These are phyloP conservation scores for Colletotrichum sublineola DNA, from an alignment of 2,329 filamentous ascomycete genomes.

Conservation along the genomic window DNA sequence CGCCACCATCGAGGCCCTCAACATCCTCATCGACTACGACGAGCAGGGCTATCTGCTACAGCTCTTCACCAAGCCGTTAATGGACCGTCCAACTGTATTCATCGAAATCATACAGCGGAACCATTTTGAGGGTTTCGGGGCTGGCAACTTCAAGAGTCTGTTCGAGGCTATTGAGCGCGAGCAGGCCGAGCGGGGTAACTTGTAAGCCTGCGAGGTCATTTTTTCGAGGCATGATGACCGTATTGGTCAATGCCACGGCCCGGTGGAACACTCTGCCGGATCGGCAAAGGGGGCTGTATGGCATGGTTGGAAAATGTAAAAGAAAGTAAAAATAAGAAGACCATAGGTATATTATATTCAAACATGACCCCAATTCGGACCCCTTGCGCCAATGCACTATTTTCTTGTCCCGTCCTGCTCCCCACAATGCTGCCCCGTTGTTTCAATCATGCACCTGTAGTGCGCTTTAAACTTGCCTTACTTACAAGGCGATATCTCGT, in stretches of 20 bases:
- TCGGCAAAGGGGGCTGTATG: slow-evolving; percentile 6
- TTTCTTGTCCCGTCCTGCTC: slow-evolving; percentile 7
- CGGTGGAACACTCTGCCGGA: neutral
- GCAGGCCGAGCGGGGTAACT: slow-evolving; percentile 86
- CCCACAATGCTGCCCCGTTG: neutral
- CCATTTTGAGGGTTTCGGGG: slow-evolving; percentile 91
- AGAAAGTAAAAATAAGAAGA: too few relatives aligned
- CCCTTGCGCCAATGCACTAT: neutral
- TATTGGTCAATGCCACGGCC: neutral
- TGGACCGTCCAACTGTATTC: slow-evolving; percentile 96
- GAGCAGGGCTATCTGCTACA: slow-evolving; percentile 87
- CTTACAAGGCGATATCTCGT: neutral
- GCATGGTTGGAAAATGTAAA: neutral
- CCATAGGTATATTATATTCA: slow-evolving; percentile 20
- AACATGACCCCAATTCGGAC: neutral
- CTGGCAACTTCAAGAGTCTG: slow-evolving; percentile 94
- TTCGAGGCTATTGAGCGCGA: slow-evolving; percentile 97
- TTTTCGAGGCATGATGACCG: neutral
- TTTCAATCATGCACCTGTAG: neutral
- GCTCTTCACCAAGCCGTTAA: slow-evolving; percentile 86
- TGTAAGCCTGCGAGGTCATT: slow-evolving; percentile 54
- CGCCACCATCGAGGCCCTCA: slow-evolving; percentile 79
- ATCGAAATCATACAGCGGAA: slow-evolving; percentile 96
- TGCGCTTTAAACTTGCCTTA: neutral
- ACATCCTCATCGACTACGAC: slow-evolving; percentile 96